These are phyloP conservation scores for Conringia planisiliqua DNA, from an alignment of 345 rosid species.

Conservation along the genomic window DNA sequence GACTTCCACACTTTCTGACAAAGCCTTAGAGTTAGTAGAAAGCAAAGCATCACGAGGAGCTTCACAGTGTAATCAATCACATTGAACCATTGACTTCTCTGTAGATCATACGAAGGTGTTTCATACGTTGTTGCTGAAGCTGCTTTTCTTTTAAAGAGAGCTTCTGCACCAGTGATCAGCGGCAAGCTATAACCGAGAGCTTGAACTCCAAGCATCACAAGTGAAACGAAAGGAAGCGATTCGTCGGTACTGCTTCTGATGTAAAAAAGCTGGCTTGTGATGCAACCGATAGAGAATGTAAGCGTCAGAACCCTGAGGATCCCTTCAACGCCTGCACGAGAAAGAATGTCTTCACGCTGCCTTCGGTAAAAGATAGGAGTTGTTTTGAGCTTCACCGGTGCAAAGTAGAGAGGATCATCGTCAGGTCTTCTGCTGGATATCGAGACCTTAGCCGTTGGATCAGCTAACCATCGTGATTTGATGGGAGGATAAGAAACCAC, in stretches of 20 bases:
- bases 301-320: conserved; percentile 66
- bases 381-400: conserved; percentile 51
- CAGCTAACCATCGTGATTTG: conserved; percentile 66
- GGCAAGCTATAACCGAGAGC: conserved; percentile 81
- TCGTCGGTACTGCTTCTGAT: conserved; percentile 44
- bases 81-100: conserved; percentile 63
- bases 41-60: conserved; percentile 66
- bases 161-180: conserved; percentile 81
- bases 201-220: conserved; percentile 87
- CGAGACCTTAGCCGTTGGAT: conserved; percentile 69
- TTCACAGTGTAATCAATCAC: conserved; percentile 70
- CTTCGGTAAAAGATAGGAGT: conserved; percentile 65
- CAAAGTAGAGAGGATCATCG: conserved; percentile 75
- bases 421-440: conserved; percentile 62
- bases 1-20: conserved; percentile 88
- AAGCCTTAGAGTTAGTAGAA: conserved; percentile 71
- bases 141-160: conserved; percentile 55
- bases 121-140: conserved; percentile 45
- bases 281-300: conserved; percentile 66
- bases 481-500: conserved; percentile 79
- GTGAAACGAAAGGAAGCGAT: conserved; percentile 56
- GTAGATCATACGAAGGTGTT: conserved; percentile 47
- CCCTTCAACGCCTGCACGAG: conserved; percentile 72
- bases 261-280: conserved; percentile 64
- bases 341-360: conserved; percentile 81